Evolutionary conservation across 2,329 filamentous ascomycete species (phyloP), one percentile per base, ranked within the genome.

Genomic region (Fusarium papillatum): DNA sequence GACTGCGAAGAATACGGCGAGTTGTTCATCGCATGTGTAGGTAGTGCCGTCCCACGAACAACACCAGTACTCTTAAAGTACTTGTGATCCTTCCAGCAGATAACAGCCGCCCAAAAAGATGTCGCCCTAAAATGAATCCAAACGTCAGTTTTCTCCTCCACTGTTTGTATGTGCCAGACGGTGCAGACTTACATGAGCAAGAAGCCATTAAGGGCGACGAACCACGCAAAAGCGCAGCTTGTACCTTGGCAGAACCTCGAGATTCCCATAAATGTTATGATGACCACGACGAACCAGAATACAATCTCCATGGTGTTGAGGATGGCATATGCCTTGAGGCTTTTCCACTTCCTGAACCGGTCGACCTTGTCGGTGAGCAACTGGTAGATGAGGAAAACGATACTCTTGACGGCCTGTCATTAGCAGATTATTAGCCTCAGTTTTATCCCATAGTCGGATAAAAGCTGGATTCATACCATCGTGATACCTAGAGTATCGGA

Each of bases 281-380:
- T 75, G 31, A 79, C 61, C 1, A 82, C 78, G 0, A 76, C 80
- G 55, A 71, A 70, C 80, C 80, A 81, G 31, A 81, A 81, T 10
- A 79, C 16, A 2, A 79, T 73, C 31, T 81, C 80, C 11, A 80
- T 55, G 0, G 76, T 75, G 65, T 80, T 80, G 19, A 80, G 66
- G 1, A 81, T 69, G 0, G 74, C 70, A 16, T 78, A 76, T 5
- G 79, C 74, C 10, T 80, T 80, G 2, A 79, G 65, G 14, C 76
- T 80, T 9, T 61, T 69, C 66, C 73, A 80, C 41, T 67, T 71
- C n/a, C 66, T 70, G 36, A 80, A 67, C 1, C 29, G 61, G 1
- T 66, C 46, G 4, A 85, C 81, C 39, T 85, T 85, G 10, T 76
- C 63, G 1, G 71, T 79, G 5, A 70, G 2, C 17, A 75, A 16